Conservation (phyloP, 352 stramenopile species). For the Salisapilia sapeloensis region DNA sequence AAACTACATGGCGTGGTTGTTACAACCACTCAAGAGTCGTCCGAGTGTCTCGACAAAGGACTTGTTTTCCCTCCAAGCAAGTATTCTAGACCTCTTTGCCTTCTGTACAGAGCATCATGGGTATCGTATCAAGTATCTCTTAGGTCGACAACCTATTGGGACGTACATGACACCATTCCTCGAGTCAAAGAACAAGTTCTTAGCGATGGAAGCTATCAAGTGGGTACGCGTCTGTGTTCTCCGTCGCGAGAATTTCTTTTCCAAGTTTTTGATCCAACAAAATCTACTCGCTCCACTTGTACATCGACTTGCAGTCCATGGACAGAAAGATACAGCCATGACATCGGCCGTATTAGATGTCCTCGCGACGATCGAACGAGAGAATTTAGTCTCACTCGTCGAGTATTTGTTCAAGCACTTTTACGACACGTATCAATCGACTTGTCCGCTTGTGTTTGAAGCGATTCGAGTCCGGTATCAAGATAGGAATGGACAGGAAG, state of each 20-base stretch:
- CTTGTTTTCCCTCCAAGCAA: slow-evolving; percentile 68
- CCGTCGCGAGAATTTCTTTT: slow-evolving; percentile 68
- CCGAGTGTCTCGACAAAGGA: too few species aligned
- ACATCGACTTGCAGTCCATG: slow-evolving; percentile 24
- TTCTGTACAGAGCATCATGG: slow-evolving; percentile 73
- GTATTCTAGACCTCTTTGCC: slow-evolving; percentile 73
- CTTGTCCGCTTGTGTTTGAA: slow-evolving; percentile 58
- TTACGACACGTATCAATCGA: slow-evolving; percentile 48
- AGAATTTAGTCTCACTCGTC: slow-evolving; percentile 44
- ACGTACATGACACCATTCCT: slow-evolving; percentile 61
- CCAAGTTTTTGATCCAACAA: slow-evolving; percentile 60
- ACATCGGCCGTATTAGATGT: slow-evolving; percentile 61
- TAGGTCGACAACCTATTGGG: slow-evolving; percentile 58
- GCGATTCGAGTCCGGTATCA: slow-evolving; percentile 38
- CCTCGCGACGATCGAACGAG: slow-evolving; percentile 55
- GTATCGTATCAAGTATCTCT: slow-evolving; percentile 79
- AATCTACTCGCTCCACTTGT: slow-evolving; percentile 44
- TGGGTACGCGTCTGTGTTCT: slow-evolving; percentile 60
- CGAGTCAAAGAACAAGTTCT: slow-evolving; percentile 67
- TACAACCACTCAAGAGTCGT: slow-evolving; percentile 62
- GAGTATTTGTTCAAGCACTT: slow-evolving; percentile 73
- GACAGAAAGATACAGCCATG: slow-evolving; percentile 35
- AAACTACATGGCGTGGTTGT: slow-evolving; percentile 76
- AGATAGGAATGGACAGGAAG: slow-evolving; percentile 14
- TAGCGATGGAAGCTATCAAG: slow-evolving; percentile 67